These are phyloP conservation scores for Hygrophila difformis DNA, from an alignment of 257 asterid genomes.

Conservation along the genomic window DNA sequence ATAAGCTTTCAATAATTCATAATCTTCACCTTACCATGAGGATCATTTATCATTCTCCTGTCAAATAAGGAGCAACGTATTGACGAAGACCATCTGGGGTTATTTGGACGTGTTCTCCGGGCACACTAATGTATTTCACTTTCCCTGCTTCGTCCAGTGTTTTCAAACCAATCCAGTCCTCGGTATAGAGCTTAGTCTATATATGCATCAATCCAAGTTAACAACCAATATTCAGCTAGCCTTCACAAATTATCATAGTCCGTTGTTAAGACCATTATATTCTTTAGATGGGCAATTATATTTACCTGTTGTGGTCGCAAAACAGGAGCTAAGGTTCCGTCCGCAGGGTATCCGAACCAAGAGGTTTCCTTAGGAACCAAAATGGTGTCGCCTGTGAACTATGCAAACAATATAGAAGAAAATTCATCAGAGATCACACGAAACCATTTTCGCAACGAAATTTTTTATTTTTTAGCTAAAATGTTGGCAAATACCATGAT, in stretches of 20 bases:
- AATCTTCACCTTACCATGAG: too few relatives aligned
- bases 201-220: too few relatives aligned
- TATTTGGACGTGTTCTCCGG: slow-evolving; percentile 62
- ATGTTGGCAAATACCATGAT: slow-evolving; percentile 44
- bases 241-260: too few relatives aligned
- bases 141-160: slow-evolving; percentile 74
- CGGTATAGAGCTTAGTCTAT: slow-evolving; percentile 70
- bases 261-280: too few relatives aligned
- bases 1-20: too few relatives aligned
- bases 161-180: slow-evolving; percentile 88
- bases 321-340: slow-evolving; percentile 52
- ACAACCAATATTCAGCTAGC: too few relatives aligned
- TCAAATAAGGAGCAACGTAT: slow-evolving; percentile 60
- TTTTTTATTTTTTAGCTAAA: not conserved
- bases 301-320: slow-evolving; percentile 71
- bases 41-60: too few relatives aligned
- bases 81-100: slow-evolving; percentile 45
- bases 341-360: slow-evolving; percentile 80
- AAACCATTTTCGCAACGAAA: too few relatives aligned
- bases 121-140: slow-evolving; percentile 55
- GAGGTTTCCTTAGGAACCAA: slow-evolving; percentile 84
- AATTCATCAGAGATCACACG: too few relatives aligned
- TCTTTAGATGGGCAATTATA: not conserved
- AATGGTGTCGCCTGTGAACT: slow-evolving; percentile 61
- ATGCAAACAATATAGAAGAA: slow-evolving; percentile 1